A percentile compares a stretch with the other conserved stretches of the same genome.
Evolutionary conservation across 148 eudicot species (phyloP).

Genomic region (Rhododendron henanense): DNA sequence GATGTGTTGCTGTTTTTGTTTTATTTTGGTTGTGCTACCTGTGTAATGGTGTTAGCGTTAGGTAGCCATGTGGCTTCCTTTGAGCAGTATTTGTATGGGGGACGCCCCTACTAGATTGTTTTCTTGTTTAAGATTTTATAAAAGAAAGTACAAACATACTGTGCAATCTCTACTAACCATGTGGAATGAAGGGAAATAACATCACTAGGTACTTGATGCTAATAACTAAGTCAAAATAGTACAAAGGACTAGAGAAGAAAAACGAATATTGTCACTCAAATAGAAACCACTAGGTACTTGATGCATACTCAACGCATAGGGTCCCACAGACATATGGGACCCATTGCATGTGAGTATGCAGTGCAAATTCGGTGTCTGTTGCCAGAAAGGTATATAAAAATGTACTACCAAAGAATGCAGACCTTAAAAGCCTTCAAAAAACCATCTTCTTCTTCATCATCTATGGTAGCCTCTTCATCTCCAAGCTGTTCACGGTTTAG

Average conservation of each 20-base stretch:
- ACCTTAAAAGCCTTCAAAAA: conserved; percentile 97
- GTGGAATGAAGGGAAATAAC: background rate
- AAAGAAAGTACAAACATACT: background rate
- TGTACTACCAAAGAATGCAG: background rate
- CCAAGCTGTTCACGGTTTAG: conserved; percentile 87
- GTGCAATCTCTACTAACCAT: background rate
- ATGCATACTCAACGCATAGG: background rate
- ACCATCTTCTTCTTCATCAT: conserved; percentile 81
- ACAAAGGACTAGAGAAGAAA: background rate
- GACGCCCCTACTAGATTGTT: background rate
- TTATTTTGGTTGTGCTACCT: background rate
- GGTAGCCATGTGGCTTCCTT: background rate
- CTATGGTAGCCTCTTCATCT: conserved; percentile 72
- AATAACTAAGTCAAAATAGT: background rate
- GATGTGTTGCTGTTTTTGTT: background rate
- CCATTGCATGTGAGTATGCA: background rate
- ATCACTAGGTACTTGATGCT: background rate
- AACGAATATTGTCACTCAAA: background rate
- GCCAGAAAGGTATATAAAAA: background rate
- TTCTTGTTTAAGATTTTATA: background rate
- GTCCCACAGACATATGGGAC: background rate
- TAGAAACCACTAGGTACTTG: background rate
- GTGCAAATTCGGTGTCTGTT: background rate
- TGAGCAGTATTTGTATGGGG: background rate
- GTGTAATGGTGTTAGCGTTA: background rate